phyloP scores from a whole-genome alignment of 2,329 filamentous ascomycete genomes.

The Aureobasidium melanogenum region DNA sequence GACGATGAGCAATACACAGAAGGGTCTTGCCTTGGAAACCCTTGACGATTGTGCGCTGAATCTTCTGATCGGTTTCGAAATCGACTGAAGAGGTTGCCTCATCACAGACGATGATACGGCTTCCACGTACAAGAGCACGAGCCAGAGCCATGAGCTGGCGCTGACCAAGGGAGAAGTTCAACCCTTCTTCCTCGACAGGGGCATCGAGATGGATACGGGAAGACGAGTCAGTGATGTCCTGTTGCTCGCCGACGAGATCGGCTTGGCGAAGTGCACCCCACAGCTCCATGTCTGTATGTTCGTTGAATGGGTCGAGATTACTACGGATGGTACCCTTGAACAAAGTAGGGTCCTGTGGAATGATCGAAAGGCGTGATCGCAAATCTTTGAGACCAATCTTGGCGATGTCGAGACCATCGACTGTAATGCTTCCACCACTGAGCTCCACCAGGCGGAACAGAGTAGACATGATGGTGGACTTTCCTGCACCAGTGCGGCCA shows the following conservation, averaged over 20 bases:
- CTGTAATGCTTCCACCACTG: constrained; percentile 38
- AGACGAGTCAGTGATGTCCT: constrained; percentile 31
- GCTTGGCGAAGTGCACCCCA: constrained; percentile 72
- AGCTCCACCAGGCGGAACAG: constrained; percentile 61
- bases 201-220: constrained; percentile 72
- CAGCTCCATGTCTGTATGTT: constrained; percentile 68
- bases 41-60: constrained; percentile 77
- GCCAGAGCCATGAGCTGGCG: constrained; percentile 92
- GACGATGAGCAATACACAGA: constrained; percentile 82
- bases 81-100: constrained; percentile 91
- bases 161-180: constrained; percentile 93
- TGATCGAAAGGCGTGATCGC: constrained; percentile 64
- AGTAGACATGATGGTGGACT: constrained; percentile 75
- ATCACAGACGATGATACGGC: constrained; percentile 92
- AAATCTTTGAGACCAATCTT: constrained; percentile 67
- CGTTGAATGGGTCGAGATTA: constrained; percentile 72
- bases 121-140: constrained; percentile 76
- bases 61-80: constrained; percentile 94
- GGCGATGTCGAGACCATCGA: constrained; percentile 51
- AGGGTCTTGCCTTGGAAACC: constrained; percentile 83
- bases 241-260: constrained; percentile 54
- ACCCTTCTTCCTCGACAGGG: constrained; percentile 81
- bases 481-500: constrained; percentile 73
- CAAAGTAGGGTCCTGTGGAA: constrained; percentile 75
- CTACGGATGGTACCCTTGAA: constrained; percentile 72